Base-by-base conservation (phyloP, 805 yeast species). In the Wickerhamiella slavikovae region DNA sequence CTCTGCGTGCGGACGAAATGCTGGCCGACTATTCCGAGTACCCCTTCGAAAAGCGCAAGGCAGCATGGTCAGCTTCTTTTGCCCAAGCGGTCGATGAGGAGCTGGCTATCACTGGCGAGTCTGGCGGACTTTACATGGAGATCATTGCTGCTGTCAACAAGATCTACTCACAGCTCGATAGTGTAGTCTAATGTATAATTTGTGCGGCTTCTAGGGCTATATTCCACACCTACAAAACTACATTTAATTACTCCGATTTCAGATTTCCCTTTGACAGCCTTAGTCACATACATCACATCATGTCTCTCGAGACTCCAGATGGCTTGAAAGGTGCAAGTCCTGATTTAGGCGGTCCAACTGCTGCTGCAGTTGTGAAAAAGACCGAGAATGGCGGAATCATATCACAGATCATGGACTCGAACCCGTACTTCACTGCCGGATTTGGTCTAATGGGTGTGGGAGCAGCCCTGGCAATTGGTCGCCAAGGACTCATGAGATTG, bases 391-490 rank as follows among this genome's bases (percentile, higher is more conserved):
- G n/a, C n/a, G n/a, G n/a, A n/a, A n/a, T n/a, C n/a, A n/a, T n/a
- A n/a, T n/a, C n/a, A n/a, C n/a, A n/a, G n/a, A 18, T 38, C 16
- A 24, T 76, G 34, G 61, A 61, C 15, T 63, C 66, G 22, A 85
- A 85, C 48, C 96, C 95, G n/a, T 82, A 80, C 50, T 85, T 89
- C 57, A 89, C 95, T 1, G 98, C 96, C 0, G 98, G 98, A 44
- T 94, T 95, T 42, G 98, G 98, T 0, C 58, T 89, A 24, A 89
- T 89, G 98, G 58, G 83, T 3, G 57, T 89, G 2, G 98, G 98
- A n/a, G 82, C 93, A 0, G 74, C 72, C 1, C 52, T 89, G 20
- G 92, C 94, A 0, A 41, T 80, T 5, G 70, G 79, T 0, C 59
- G 93, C 29, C 71, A 66, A 34, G 80, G 79, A 1, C 51, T 74